These are phyloP conservation scores for Echeveria elegans DNA, from an alignment of 164 flowering plant genomes.

Conservation along the genomic window DNA sequence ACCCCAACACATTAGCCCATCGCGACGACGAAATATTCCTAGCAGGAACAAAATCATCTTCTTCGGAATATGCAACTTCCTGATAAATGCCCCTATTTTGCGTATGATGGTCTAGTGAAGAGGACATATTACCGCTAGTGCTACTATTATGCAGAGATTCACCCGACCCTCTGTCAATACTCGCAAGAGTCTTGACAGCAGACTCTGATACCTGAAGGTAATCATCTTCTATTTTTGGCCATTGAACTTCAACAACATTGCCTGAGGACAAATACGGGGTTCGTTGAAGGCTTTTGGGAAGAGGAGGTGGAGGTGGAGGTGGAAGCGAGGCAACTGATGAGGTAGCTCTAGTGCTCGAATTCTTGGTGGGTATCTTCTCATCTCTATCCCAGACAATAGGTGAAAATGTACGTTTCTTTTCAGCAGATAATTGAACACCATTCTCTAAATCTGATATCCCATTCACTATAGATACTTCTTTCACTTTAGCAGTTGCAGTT, in stretches of 20 bases:
- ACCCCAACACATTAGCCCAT: constrained; percentile 68
- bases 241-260: constrained; percentile 19
- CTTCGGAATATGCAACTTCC: constrained; percentile 36
- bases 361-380: constrained; percentile 29
- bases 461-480: constrained; percentile 12
- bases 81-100: constrained; percentile 19
- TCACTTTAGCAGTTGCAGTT: constrained; percentile 11
- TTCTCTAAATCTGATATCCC: constrained; percentile 30
- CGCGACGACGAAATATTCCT: constrained; percentile 72
- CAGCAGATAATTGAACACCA: constrained; percentile 22
- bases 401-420: constrained; percentile 66
- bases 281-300: constrained; percentile 26
- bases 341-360: constrained; percentile 16
- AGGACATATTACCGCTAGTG: no score
- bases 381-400: constrained; percentile 91
- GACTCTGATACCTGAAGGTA: constrained; percentile 16
- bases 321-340: constrained; percentile 22
- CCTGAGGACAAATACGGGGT: constrained; percentile 23
- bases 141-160: neutral
- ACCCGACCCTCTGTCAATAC: neutral
- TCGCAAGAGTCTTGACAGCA: constrained; percentile 15
- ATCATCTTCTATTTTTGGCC: constrained; percentile 18
- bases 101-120: constrained; percentile 10
- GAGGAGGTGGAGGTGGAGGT: constrained; percentile 40
- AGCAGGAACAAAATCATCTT: constrained; percentile 50